A percentile compares a stretch with the other conserved stretches of the same genome.
These are phyloP conservation scores for Neckera pumila DNA, from an alignment of 225 moss, liverwort and hornwort species.

Conservation along the genomic window DNA sequence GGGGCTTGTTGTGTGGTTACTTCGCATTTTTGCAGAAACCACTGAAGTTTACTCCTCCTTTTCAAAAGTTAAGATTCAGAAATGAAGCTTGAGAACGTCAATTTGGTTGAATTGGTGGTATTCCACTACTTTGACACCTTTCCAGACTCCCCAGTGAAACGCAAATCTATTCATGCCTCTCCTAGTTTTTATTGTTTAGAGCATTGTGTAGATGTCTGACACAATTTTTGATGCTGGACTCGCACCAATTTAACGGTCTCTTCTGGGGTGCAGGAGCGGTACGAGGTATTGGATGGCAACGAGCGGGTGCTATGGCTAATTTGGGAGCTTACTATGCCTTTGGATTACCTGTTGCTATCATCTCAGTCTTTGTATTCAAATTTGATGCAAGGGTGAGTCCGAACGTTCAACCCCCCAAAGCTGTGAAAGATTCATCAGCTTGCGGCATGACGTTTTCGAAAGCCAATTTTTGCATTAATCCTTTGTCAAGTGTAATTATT, in stretches of 20 bases:
- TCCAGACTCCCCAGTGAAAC: rapidly evolving
- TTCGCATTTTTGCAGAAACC: neutral
- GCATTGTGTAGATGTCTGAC: too few species aligned
- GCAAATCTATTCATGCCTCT: neutral
- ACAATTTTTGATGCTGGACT: neutral
- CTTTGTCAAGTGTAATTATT: neutral
- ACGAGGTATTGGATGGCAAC: conserved; percentile 42
- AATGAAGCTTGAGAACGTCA: neutral
- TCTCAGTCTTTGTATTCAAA: conserved; percentile 11
- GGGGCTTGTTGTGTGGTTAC: too few species aligned
- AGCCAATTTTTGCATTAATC: neutral
- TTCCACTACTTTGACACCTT: neutral
- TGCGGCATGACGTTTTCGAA: neutral
- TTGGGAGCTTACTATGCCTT: conserved; percentile 30
- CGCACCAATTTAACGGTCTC: neutral
- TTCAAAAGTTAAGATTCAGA: neutral
- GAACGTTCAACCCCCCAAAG: too few species aligned
- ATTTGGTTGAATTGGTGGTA: neutral
- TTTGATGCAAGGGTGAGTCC: conserved; percentile 6
- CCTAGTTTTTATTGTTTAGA: neutral
- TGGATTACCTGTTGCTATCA: conserved; percentile 22
- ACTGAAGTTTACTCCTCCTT: neutral
- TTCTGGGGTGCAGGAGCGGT: conserved; percentile 21
- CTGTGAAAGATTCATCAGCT: neutral
- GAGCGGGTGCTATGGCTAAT: conserved; percentile 25